Conservation (phyloP, 371 early-diverging fungal species). For the Aphelidium insulamus region DNA sequence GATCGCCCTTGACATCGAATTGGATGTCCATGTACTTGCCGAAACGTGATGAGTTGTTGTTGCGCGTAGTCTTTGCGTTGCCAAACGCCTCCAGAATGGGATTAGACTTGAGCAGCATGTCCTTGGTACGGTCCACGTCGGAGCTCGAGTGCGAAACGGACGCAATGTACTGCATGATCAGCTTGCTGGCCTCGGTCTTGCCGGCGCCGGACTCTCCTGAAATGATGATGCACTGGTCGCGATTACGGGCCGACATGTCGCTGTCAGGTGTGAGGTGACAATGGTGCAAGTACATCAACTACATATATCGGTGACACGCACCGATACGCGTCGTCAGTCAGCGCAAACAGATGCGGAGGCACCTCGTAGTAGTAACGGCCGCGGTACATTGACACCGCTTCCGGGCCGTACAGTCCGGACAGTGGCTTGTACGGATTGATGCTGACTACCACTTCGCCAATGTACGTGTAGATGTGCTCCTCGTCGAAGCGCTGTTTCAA, state of each 20-base stretch:
- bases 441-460: slow-evolving; percentile 8
- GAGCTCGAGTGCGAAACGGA: no score
- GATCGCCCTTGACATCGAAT: slow-evolving; percentile 12
- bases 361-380: slow-evolving; percentile 5
- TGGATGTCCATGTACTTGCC: slow-evolving; percentile 24
- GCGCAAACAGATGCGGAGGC: slow-evolving; percentile 7
- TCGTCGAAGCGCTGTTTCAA: slow-evolving; percentile 57
- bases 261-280: no score
- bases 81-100: slow-evolving; percentile 19
- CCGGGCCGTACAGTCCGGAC: slow-evolving; percentile 4
- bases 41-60: slow-evolving; percentile 20
- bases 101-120: not conserved
- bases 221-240: slow-evolving; percentile 10
- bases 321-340: slow-evolving; percentile 8
- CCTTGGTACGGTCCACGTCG: not conserved
- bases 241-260: slow-evolving; percentile 1
- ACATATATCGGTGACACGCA: no score
- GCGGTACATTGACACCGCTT: slow-evolving; percentile 4
- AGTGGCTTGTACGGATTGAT: slow-evolving; percentile 8
- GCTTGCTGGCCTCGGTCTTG: slow-evolving; percentile 8
- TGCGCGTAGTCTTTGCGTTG: slow-evolving; percentile 21
- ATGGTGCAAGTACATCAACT: no score
- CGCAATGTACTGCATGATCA: slow-evolving; percentile 8
- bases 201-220: slow-evolving; percentile 9
- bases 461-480: slow-evolving; percentile 42